Evolutionary conservation across 2,329 filamentous ascomycete genomes (phyloP).

Genomic region (Pyricularia sp.): DNA sequence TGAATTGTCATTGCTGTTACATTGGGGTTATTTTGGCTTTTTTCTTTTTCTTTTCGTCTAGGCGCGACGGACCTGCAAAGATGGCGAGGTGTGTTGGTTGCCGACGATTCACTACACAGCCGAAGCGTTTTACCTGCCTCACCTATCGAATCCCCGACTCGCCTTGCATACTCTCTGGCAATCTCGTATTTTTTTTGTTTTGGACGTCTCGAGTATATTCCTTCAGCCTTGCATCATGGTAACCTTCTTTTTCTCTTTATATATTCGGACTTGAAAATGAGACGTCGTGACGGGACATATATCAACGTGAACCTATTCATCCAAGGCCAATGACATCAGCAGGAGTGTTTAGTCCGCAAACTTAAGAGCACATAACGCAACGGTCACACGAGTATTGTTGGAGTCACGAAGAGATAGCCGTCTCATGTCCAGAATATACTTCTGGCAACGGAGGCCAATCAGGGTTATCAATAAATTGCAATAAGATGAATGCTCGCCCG

Average conservation of each 20-base stretch:
- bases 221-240: too few species aligned
- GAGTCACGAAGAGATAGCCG: neutral
- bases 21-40: too few species aligned
- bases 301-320: neutral
- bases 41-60: neutral
- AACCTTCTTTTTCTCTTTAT: too few species aligned
- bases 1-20: too few species aligned
- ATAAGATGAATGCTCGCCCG: neutral
- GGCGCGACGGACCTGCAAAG: too few species aligned
- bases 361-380: neutral
- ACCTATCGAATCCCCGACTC: neutral
- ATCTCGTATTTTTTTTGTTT: neutral
- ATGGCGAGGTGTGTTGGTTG: too few species aligned
- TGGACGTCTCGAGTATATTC: neutral
- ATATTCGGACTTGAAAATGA: neutral
- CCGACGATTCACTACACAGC: too few species aligned
- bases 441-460: neutral
- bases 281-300: neutral
- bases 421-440: neutral
- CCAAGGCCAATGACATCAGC: neutral
- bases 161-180: neutral
- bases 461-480: neutral
- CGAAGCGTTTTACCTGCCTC: neutral
- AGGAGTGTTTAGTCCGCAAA: neutral
- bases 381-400: neutral